A percentile compares a stretch with the other conserved stretches of the same genome.
These are phyloP conservation scores for Drosera capensis DNA, from an alignment of 148 eudicot species.

Conservation along the genomic window DNA sequence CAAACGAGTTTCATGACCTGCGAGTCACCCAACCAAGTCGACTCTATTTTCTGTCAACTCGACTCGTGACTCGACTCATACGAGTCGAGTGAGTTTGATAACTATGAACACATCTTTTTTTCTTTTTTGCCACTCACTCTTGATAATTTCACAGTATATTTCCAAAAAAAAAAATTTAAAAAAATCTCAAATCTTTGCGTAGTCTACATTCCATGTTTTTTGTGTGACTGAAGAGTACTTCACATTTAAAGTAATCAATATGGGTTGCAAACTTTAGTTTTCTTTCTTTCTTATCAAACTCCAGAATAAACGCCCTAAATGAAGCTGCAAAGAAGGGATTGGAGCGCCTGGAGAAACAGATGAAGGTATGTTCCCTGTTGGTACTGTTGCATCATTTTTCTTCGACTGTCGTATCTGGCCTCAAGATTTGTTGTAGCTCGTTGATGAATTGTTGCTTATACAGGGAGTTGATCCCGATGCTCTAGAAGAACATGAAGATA, in stretches of 20 bases:
- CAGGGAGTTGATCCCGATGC: conserved; percentile 99
- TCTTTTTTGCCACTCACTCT: too few relatives aligned
- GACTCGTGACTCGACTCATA: too few relatives aligned
- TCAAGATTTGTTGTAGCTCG: too few relatives aligned
- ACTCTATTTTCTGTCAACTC: too few relatives aligned
- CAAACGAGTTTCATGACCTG: too few relatives aligned
- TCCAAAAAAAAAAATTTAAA: too few relatives aligned
- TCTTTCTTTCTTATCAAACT: background rate
- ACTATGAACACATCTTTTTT: too few relatives aligned
- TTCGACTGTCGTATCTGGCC: background rate
- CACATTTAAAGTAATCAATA: background rate
- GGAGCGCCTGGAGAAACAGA: conserved; percentile 88
- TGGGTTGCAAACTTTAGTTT: background rate
- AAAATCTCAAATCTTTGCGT: too few relatives aligned
- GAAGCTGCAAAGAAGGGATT: conserved; percentile 88
- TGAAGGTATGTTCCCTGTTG: conserved; percentile 53
- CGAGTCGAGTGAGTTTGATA: too few relatives aligned
- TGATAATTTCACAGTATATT: too few relatives aligned
- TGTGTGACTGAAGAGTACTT: background rate
- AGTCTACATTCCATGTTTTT: too few relatives aligned
- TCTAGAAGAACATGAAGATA: conserved; percentile 93
- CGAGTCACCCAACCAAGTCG: too few relatives aligned
- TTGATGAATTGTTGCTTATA: conserved; percentile 1
- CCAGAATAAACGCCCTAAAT: conserved; percentile 72
- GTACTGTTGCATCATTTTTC: background rate